These are phyloP conservation scores for Trichoderma afroharzianum DNA, from an alignment of 2,329 filamentous ascomycete genomes.

Conservation along the genomic window DNA sequence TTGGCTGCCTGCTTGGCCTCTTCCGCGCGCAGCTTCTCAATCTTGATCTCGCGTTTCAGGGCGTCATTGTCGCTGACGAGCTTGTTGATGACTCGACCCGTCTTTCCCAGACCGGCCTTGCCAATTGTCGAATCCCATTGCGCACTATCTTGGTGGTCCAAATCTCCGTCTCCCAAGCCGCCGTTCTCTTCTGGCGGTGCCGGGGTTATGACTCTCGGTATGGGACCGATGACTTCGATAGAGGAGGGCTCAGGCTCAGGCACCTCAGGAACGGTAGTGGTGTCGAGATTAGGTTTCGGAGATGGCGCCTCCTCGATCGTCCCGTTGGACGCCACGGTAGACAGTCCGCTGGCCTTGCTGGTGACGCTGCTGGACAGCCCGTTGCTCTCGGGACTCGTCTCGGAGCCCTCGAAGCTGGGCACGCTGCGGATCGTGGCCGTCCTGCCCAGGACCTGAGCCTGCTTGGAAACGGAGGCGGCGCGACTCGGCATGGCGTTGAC, in stretches of 20 bases:
- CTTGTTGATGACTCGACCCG: slow-evolving; percentile 74
- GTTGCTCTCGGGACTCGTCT: slow-evolving; percentile 44
- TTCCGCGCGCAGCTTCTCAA: slow-evolving; percentile 62
- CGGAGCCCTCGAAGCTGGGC: slow-evolving; percentile 50
- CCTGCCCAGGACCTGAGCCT: slow-evolving; percentile 32
- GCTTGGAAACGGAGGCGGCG: slow-evolving; percentile 31
- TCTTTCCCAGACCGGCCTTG: slow-evolving; percentile 69
- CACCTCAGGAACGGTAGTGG: slow-evolving; percentile 22
- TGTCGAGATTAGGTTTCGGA: slow-evolving; percentile 29
- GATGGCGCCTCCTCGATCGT: slow-evolving; percentile 31
- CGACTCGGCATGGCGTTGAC: slow-evolving; percentile 40
- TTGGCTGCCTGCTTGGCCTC: slow-evolving; percentile 67
- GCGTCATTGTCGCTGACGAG: slow-evolving; percentile 78
- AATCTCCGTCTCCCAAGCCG: slow-evolving; percentile 32
- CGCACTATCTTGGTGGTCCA: slow-evolving; percentile 31
- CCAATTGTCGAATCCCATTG: slow-evolving; percentile 66
- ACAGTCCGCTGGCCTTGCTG: slow-evolving; percentile 50
- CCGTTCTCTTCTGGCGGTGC: slow-evolving; percentile 27
- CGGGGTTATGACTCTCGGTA: slow-evolving; percentile 32
- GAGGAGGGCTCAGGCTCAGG: slow-evolving; percentile 23
- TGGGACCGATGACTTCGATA: slow-evolving; percentile 19
- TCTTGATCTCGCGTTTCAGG: slow-evolving; percentile 68
- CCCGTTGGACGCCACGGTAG: slow-evolving; percentile 35
- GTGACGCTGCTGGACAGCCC: slow-evolving; percentile 54
- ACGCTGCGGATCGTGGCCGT: slow-evolving; percentile 55